Evolutionary conservation across 2,329 filamentous ascomycete genomes (phyloP).

Genomic region (Epichloe aotearoae): DNA sequence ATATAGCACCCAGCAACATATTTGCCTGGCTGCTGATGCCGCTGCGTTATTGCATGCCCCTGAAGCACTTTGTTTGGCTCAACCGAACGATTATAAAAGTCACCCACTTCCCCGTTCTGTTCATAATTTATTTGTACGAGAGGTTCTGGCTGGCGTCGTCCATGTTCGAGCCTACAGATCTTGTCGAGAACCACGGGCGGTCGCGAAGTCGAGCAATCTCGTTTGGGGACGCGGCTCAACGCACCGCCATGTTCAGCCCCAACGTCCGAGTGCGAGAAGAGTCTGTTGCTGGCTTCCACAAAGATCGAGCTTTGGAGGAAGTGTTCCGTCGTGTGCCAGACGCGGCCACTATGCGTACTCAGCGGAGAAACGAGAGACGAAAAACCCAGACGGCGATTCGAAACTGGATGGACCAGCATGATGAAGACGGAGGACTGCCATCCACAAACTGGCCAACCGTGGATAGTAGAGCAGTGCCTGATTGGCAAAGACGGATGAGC

Average conservation of each 20-base stretch:
- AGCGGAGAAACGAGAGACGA: conserved; percentile 48
- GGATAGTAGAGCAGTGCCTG: conserved; percentile 29
- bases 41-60: conserved; percentile 64
- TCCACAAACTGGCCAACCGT: conserved; percentile 36
- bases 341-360: conserved; percentile 44
- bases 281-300: conserved; percentile 77
- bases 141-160: conserved; percentile 60
- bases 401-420: conserved; percentile 75
- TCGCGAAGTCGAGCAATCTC: conserved; percentile 36
- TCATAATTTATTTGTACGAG: conserved; percentile 80
- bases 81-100: conserved; percentile 87
- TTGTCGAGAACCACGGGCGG: conserved; percentile 58
- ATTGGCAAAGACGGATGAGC: conserved; percentile 40
- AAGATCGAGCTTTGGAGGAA: conserved; percentile 80
- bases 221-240: conserved; percentile 41
- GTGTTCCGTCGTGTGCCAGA: conserved; percentile 70
- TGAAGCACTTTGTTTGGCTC: conserved; percentile 68
- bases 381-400: conserved; percentile 73
- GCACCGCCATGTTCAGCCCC: conserved; percentile 59
- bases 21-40: conserved; percentile 83
- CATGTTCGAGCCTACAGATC: conserved; percentile 71
- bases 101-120: conserved; percentile 78
- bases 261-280: conserved; percentile 63
- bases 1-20: conserved; percentile 82
- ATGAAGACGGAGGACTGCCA: conserved; percentile 33